Evolutionary conservation across 176 grass and related monocot genomes (phyloP).

Genomic region (Zoysia japonica): DNA sequence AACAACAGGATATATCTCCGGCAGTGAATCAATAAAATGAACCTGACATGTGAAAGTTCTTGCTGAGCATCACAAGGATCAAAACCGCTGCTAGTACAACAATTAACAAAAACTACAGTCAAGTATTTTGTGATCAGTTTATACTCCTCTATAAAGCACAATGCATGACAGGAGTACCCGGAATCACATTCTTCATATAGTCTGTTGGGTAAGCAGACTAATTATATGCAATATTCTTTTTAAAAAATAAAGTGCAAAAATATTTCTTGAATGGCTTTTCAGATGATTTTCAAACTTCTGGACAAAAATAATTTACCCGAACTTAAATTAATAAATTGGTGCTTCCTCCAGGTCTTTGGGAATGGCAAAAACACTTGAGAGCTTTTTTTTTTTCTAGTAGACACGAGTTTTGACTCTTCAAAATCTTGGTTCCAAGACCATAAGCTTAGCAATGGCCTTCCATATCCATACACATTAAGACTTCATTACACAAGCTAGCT

Average conservation of each 20-base stretch:
- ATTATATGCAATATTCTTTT: no score
- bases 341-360: background rate
- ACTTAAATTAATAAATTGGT: background rate
- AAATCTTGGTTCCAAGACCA: background rate
- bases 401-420: background rate
- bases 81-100: constrained; percentile 11
- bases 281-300: background rate
- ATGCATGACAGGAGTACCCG: background rate
- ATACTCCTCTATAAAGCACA: background rate
- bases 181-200: background rate
- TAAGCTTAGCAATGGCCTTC: background rate
- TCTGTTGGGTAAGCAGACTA: background rate
- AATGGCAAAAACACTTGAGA: background rate
- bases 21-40: constrained; percentile 87
- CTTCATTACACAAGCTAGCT: background rate
- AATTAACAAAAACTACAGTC: constrained; percentile 21
- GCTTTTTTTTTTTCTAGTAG: background rate
- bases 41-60: constrained; percentile 58
- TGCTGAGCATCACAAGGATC: constrained; percentile 7
- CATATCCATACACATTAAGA: background rate
- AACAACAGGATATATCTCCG: constrained; percentile 78
- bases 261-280: background rate
- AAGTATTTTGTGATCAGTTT: background rate
- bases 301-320: background rate
- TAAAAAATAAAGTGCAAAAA: no score